phyloP scores from a whole-genome alignment of 192 early-diverging fungal genomes.

The Phlyctochytrium arcticum region DNA sequence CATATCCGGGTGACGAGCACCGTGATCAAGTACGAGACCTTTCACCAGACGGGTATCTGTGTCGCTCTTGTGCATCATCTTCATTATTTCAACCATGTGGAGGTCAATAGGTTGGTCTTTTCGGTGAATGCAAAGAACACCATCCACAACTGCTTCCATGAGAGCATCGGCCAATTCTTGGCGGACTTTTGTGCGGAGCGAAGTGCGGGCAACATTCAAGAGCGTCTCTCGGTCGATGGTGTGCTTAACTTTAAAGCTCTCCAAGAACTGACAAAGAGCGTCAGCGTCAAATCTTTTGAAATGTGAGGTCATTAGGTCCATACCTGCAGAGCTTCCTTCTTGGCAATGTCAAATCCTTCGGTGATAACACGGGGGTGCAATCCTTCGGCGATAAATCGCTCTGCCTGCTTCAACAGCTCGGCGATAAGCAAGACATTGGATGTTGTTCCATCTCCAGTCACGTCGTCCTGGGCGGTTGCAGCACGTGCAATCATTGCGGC shows the following conservation, averaged over 20 bases:
- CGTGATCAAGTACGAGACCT: conserved; percentile 97
- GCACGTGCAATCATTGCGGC: conserved; percentile 99
- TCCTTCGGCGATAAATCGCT: conserved; percentile 90
- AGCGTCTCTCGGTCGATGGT: conserved; percentile 87
- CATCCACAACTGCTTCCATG: conserved; percentile 96
- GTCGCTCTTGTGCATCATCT: conserved; percentile 98
- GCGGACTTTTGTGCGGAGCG: conserved; percentile 93
- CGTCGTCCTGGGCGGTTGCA: conserved; percentile 98
- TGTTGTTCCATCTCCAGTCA: conserved; percentile 98
- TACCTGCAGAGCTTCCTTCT: conserved; percentile 86
- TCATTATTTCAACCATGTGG: conserved; percentile 99
- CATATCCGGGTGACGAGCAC: conserved; percentile 99
- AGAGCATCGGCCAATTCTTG: conserved; percentile 84
- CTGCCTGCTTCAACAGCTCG: conserved; percentile 94
- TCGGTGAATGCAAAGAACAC: conserved; percentile 80
- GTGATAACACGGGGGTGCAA: conserved; percentile 94
- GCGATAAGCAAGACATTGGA: conserved; percentile 95
- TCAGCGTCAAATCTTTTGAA: not conserved
- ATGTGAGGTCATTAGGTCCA: not conserved
- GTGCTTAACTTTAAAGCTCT: conserved; percentile 72
- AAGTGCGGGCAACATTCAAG: conserved; percentile 87
- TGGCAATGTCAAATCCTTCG: conserved; percentile 95
- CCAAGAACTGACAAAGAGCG: conserved; percentile 67
- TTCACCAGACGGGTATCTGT: conserved; percentile 92
- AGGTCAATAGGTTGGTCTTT: conserved; percentile 89